These are phyloP conservation scores for Colletotrichum filicis DNA, from an alignment of 2,329 filamentous ascomycete species.

Conservation along the genomic window DNA sequence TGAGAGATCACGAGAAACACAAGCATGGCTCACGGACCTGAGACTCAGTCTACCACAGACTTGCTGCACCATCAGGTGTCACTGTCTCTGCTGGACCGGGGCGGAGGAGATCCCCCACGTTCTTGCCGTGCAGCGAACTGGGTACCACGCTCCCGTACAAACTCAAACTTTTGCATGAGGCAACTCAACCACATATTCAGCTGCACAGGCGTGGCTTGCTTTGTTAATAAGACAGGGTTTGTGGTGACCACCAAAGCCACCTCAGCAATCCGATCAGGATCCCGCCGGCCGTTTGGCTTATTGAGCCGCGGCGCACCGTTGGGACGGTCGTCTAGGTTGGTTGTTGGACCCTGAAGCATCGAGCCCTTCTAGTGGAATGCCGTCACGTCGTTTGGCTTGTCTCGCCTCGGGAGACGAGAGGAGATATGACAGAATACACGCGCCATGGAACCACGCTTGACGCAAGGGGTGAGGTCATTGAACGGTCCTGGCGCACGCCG, in stretches of 20 bases:
- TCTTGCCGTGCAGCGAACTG: slow-evolving; percentile 3
- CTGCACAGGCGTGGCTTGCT: slow-evolving; percentile 15
- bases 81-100: neutral
- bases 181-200: slow-evolving; percentile 8
- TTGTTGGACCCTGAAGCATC: slow-evolving; percentile 21
- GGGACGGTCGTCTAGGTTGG: neutral
- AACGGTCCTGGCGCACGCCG: slow-evolving; percentile 6
- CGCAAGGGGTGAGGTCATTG: slow-evolving; percentile 29
- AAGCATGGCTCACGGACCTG: slow-evolving; percentile 13
- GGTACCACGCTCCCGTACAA: neutral
- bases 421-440: neutral
- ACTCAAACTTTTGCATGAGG: slow-evolving; percentile 14
- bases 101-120: neutral
- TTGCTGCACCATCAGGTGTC: slow-evolving; percentile 11
- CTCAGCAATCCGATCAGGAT: slow-evolving; percentile 17
- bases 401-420: slow-evolving; percentile 24
- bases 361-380: slow-evolving; percentile 6
- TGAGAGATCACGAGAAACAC: neutral
- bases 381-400: neutral
- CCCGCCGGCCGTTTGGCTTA: neutral
- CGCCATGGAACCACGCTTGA: slow-evolving; percentile 23
- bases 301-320: neutral
- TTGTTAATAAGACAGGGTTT: slow-evolving; percentile 1
- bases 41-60: slow-evolving; percentile 15
- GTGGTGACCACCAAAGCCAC: neutral